Evolutionary conservation across 306 rosid species (phyloP), one percentile per base, ranked within the genome.

Genomic region (Begonia loranthoides): DNA sequence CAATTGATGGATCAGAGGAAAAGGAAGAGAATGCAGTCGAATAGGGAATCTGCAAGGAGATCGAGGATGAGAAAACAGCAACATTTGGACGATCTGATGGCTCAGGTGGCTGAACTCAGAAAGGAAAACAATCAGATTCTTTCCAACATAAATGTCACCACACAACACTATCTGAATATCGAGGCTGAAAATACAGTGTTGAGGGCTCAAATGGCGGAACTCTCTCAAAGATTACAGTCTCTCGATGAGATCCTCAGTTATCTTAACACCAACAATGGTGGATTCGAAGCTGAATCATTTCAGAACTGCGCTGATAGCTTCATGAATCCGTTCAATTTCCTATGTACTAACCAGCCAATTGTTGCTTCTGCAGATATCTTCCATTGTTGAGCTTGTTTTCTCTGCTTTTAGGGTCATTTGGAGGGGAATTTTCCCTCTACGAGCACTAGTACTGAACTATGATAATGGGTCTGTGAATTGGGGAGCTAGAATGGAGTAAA

Each of bases 261-360:
- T 62, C 60, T 74, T 61, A 64, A 58, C 70, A 17, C 55, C 11
- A 2, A 17, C 34, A 0, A 17, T 2, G 49, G 19, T 0, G 49
- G 47, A 15, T 13, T 50, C 19, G 64, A 57, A 15, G 43, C 24
- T 17, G 69, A 64, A 12, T 45, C 56, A 36, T 61, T 56, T 33
- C 55, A 50, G 16, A 45, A 53, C n/a, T 56, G 45, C 11, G 28
- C 3, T 19, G 22, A 50, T 50, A 69, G 41, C 48, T 78, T 62
- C 58, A 60, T 71, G 63, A 72, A 73, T 45, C 81, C 78, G 33
- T 60, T 70, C 66, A 69, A 73, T 65, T 55, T 79, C 65, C 45
- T 70, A 12, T 45, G 50, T 49, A 50, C 63, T 10, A 82, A 73
- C 54, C 97, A 73, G 50, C 95, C 95, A 66, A 80, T 90, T 55